Evolutionary conservation across 352 stramenopile species (phyloP).

Genomic region (Phytophthora ramorum): DNA sequence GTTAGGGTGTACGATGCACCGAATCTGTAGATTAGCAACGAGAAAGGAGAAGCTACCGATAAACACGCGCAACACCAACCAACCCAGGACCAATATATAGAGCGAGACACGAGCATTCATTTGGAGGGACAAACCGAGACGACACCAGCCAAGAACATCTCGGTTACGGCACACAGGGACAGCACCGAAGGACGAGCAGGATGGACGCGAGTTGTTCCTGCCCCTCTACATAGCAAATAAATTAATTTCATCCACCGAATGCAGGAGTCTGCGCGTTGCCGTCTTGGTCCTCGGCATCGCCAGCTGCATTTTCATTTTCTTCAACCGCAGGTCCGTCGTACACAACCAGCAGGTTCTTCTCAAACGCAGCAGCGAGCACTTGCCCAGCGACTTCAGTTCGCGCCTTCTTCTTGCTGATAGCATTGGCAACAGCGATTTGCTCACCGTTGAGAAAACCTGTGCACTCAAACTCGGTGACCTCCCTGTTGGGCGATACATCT

Average conservation of each 20-base stretch:
- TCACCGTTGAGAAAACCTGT: constrained; percentile 58
- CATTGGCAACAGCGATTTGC: constrained; percentile 37
- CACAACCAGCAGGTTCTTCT: constrained; percentile 53
- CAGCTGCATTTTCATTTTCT: constrained; percentile 24
- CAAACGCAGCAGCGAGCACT: constrained; percentile 80
- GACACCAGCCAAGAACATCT: constrained; percentile 10
- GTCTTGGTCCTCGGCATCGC: constrained; percentile 33
- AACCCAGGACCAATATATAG: constrained; percentile 34
- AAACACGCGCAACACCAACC: constrained; percentile 19
- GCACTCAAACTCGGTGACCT: constrained; percentile 59
- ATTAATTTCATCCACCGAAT: constrained; percentile 29
- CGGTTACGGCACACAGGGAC: constrained; percentile 2
- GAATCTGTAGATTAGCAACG: constrained; percentile 65
- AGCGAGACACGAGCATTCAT: constrained; percentile 37
- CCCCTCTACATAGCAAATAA: constrained; percentile 26
- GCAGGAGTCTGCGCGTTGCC: constrained; percentile 15
- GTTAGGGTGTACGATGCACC: constrained; percentile 24
- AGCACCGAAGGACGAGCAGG: not conserved
- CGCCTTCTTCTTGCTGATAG: constrained; percentile 89
- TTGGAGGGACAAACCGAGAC: constrained; percentile 19
- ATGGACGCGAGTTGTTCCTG: constrained; percentile 10
- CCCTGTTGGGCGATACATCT: constrained; percentile 52
- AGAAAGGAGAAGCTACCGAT: constrained; percentile 15
- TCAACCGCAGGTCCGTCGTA: constrained; percentile 46
- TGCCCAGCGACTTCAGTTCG: constrained; percentile 55